A percentile compares a stretch with the other conserved stretches of the same genome.
Conservation (phyloP, 1,284 basidiomycete species). For the Tilletiopsis washingtonensis region DNA sequence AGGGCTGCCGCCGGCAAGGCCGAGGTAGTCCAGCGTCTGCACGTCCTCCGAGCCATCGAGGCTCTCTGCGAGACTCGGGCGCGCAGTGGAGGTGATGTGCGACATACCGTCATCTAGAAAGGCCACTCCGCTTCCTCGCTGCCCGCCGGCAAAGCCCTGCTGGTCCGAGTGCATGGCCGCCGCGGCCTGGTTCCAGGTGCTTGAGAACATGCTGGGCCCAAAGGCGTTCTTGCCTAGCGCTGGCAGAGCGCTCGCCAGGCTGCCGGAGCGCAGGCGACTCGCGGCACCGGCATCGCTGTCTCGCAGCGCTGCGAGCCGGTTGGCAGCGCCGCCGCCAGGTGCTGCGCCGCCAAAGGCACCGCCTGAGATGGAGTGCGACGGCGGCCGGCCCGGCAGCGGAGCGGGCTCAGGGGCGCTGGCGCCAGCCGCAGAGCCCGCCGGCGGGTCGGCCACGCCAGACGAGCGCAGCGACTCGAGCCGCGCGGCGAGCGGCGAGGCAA, state of each 20-base stretch:
- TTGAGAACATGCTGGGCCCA: conserved; percentile 29
- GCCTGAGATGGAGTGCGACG: not conserved
- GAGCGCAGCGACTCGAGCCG: not conserved
- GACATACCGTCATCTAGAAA: not conserved
- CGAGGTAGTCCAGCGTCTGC: conserved; percentile 35
- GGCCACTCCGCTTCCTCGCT: not conserved
- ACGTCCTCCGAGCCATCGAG: not conserved
- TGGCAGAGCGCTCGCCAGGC: conserved; percentile 8
- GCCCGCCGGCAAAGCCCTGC: not conserved
- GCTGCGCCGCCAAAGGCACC: not conserved
- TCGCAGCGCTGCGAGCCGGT: not conserved
- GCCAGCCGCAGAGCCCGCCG: too few species aligned
- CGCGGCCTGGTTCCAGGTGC: not conserved
- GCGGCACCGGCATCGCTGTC: conserved; percentile 1
- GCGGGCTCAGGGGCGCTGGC: conserved; percentile 1
- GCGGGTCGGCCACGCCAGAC: too few species aligned
- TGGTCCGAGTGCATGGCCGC: not conserved
- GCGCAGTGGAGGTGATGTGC: not conserved
- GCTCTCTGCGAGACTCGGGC: not conserved
- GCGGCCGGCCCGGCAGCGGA: not conserved
- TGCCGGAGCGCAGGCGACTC: conserved; percentile 21
- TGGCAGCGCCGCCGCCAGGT: not conserved
- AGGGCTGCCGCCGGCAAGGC: conserved; percentile 21
- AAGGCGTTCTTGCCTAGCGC: conserved; percentile 14
- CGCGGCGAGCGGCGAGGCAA: not conserved